Evolutionary conservation across 805 yeast species (phyloP), one percentile per base, ranked within the genome.

Genomic region (Brettanomyces sp.): DNA sequence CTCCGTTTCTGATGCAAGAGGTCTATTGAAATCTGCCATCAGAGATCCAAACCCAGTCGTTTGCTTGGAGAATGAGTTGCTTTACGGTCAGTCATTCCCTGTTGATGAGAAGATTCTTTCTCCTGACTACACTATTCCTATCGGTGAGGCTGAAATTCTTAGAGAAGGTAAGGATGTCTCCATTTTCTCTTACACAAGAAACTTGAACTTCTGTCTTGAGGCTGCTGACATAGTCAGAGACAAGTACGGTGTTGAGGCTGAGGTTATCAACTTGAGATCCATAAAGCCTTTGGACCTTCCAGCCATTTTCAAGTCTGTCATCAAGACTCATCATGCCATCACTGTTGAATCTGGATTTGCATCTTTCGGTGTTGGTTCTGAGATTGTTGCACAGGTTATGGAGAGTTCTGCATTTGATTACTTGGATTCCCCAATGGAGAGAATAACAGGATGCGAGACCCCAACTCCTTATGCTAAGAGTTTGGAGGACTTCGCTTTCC

Each of bases 391-490:
- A 51, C 96, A 89, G 72, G 76, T 93, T 64, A 89, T 93, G 96
- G 99, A 93, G 74, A 80, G 95, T 48, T 97, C 90, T 70, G 98
- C 95, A 45, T 93, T 93, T 56, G 99, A 93, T 71, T 87, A 89
- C 79, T 79, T 93, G 64, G 99, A 93, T 70, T 95, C 98, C 50
- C 99, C 99, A 58, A 87, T 93, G 56, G 95, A 84, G 74, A 88
- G 99, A 77, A 91, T 90, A 60, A 93, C 99, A 49, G 99, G 99
- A 68, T 95, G 98, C 65, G 99, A 93, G 74, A 97, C 90, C 32
- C 99, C 99, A 69, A 93, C 99, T 57, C 99, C 99, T 54, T 93
- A 93, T 66, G 96, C 96, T 58, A 79, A 81, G 69, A 90, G 84
- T 72, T 79, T 93, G 65, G 99, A 93, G 80, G 95, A 85, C 73